A percentile compares a stretch with the other conserved stretches of the same genome.
Evolutionary conservation across 208 protist genomes (phyloP).

Genomic region (Acanthamoeba castellanii): DNA sequence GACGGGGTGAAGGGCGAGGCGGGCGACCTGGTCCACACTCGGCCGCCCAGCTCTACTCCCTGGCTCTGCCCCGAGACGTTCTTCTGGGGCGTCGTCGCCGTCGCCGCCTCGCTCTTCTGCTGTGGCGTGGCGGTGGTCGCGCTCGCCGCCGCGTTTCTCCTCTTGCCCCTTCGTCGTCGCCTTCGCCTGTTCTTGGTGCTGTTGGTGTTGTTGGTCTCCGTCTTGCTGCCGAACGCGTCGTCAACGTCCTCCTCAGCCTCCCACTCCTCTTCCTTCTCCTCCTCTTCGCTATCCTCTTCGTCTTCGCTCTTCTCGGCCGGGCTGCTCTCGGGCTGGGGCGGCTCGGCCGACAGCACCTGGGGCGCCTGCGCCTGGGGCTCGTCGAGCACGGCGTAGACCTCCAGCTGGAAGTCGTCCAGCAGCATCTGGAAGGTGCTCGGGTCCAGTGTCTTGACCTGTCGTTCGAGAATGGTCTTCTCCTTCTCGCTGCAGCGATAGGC

Average conservation of each 20-base stretch:
- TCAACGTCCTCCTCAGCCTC: neutral
- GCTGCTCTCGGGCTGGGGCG: neutral
- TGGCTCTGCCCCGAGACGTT: neutral
- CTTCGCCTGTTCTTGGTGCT: neutral
- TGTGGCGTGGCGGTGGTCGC: neutral
- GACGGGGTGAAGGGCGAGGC: neutral
- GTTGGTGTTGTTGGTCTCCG: neutral
- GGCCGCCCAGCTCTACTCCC: conserved; percentile 1
- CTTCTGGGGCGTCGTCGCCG: neutral
- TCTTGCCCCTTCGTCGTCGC: conserved; percentile 5
- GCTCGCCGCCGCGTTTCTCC: neutral
- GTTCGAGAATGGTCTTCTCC: conserved; percentile 10
- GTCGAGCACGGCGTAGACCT: conserved; percentile 18
- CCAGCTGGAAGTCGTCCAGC: conserved; percentile 17
- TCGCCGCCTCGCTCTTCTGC: neutral
- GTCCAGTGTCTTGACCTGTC: conserved; percentile 11
- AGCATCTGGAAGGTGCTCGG: conserved; percentile 24
- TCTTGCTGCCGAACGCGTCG: neutral
- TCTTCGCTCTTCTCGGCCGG: neutral
- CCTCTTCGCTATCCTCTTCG: conserved; percentile 14
- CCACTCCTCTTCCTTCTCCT: neutral
- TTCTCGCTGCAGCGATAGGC: conserved; percentile 37
- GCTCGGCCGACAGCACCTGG: neutral
- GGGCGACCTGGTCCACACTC: conserved; percentile 39
- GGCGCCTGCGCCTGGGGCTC: neutral